Evolutionary conservation across 208 protist genomes (phyloP), one percentile per base, ranked within the genome.

Genomic region (Crithidia mellificae): DNA sequence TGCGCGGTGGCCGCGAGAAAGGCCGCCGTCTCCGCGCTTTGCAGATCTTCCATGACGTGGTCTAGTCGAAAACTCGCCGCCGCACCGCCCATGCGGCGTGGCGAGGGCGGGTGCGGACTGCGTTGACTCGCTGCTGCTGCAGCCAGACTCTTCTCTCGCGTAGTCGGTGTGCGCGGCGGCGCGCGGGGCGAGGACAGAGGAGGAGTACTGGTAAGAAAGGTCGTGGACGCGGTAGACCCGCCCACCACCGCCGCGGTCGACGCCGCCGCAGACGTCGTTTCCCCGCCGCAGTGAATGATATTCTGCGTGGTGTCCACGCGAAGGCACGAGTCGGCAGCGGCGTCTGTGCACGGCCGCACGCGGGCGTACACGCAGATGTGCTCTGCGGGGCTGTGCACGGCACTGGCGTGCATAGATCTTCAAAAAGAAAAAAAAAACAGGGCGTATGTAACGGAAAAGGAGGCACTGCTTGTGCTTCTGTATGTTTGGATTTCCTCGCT

Each of bases 61-160:
- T 96, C 92, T 20, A 91, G 75, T 0, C 55, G 78, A 69, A 93
- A 98, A 22, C 34, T 65, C 46, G 82, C 68, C 17, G 81, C 69
- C 15, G 49, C 15, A 15, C 9, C 19, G 7, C 2, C 19, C 2
- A 3, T 4, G 12, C 14, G 22, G 2, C 20, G 34, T 34, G 29
- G 5, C 3, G 46, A 9, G 0, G 59, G 46, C 32, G 59, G 46
- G n/a, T 43, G 59, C 0, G 59, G 59, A 20, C 22, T 24, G 46
- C 27, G 59, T 11, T 38, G 34, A 5, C 11, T n/a, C n/a, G n/a
- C n/a, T n/a, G n/a, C n/a, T n/a, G n/a, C n/a, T n/a, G n/a, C n/a
- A n/a, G n/a, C n/a, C n/a, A n/a, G n/a, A n/a, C n/a, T n/a, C n/a
- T n/a, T n/a, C n/a, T n/a, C n/a, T n/a, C n/a, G n/a, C n/a, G n/a